phyloP scores from a whole-genome alignment of 225 moss, liverwort and hornwort genomes.

The Takakia lepidozioides region DNA sequence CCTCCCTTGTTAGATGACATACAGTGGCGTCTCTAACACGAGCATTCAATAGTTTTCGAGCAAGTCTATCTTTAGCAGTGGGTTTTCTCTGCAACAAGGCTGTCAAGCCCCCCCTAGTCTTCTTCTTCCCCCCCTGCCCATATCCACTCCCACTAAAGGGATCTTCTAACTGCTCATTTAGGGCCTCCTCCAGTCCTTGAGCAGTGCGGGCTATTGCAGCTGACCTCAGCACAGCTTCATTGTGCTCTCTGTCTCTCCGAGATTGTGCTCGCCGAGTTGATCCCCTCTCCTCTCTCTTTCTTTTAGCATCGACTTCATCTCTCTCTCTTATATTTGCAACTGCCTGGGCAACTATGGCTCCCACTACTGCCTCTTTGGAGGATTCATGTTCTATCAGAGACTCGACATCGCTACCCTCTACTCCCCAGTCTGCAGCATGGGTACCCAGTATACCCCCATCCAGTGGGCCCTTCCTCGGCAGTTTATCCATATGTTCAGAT shows the following conservation, averaged over 20 bases:
- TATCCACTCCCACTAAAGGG: conserved; percentile 3
- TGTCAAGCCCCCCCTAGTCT: conserved; percentile 56
- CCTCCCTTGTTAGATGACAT: conserved; percentile 56
- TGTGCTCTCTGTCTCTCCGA: conserved; percentile 75
- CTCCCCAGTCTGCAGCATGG: neutral
- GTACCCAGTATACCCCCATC: conserved; percentile 6
- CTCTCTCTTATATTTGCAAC: conserved; percentile 64
- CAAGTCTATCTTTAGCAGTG: conserved; percentile 74
- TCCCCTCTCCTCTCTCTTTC: conserved; percentile 28
- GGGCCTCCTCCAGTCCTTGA: conserved; percentile 42
- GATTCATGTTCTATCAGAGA: too few species aligned
- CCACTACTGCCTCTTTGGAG: conserved; percentile 14
- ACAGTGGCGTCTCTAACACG: conserved; percentile 67
- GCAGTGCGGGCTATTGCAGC: conserved; percentile 41
- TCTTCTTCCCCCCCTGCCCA: conserved; percentile 32
- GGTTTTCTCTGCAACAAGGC: conserved; percentile 77
- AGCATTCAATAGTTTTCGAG: conserved; percentile 67
- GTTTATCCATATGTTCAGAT: conserved; percentile 4
- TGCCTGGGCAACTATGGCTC: conserved; percentile 52
- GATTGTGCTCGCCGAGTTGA: conserved; percentile 41
- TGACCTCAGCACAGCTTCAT: conserved; percentile 61
- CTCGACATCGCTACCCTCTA: conserved; percentile 2
- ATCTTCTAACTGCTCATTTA: conserved; percentile 28
- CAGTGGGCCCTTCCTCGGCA: conserved; percentile 6
- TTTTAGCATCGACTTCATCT: conserved; percentile 47